A percentile compares a stretch with the other conserved stretches of the same genome.
Conservation (phyloP, 768 basidiomycete genomes). For the Lactarius quietus region DNA sequence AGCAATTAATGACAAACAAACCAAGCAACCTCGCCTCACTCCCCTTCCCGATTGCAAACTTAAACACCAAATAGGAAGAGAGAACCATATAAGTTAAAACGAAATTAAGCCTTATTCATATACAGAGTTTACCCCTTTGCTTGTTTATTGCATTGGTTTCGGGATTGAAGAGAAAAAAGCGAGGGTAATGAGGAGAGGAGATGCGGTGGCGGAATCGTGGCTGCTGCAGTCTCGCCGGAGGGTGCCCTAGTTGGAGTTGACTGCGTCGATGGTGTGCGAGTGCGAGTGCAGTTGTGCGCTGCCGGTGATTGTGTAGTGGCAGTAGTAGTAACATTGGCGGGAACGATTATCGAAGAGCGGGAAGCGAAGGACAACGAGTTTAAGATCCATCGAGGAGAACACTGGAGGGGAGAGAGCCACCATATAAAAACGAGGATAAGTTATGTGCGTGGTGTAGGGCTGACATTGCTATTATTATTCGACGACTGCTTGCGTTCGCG, state of each 20-base stretch:
- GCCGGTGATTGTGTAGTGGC: neutral
- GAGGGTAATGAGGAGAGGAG: neutral
- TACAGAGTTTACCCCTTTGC: conserved; percentile 6
- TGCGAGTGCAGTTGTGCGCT: neutral
- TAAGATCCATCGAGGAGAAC: neutral
- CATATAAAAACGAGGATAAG: conserved; percentile 22
- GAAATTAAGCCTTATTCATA: conserved; percentile 1
- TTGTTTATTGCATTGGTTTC: neutral
- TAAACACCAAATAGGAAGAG: neutral
- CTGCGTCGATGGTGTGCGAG: neutral
- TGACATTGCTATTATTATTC: conserved; percentile 11
- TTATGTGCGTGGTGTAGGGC: conserved; percentile 20
- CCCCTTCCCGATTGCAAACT: neutral
- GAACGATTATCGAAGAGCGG: neutral
- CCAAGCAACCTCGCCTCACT: neutral
- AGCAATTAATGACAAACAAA: neutral
- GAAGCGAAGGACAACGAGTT: neutral
- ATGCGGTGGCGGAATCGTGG: neutral
- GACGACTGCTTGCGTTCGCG: conserved; percentile 16
- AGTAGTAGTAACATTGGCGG: neutral
- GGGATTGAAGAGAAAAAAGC: neutral
- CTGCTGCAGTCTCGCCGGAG: neutral
- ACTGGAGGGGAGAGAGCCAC: neutral
- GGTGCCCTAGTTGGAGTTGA: neutral
- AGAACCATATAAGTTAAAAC: conserved; percentile 17